Percentiles rank a stretch among this genome's conserved stretches.
These are phyloP conservation scores for Zea luxurians DNA, from an alignment of 176 grass and related monocot genomes.

Conservation along the genomic window DNA sequence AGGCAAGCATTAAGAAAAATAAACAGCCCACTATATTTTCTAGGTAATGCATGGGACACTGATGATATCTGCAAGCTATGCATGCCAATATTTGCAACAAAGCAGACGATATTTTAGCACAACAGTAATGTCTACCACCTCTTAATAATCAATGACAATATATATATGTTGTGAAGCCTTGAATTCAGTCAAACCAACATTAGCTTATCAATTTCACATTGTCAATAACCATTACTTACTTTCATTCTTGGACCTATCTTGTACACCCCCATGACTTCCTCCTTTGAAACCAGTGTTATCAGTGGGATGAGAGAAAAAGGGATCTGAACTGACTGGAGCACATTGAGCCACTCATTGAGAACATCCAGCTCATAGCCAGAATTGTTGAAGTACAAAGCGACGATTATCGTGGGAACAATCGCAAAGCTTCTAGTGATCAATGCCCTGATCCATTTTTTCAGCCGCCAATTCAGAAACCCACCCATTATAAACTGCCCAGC, in stretches of 20 bases:
- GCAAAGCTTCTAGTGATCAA: constrained; percentile 91
- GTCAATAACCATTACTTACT: constrained; percentile 41
- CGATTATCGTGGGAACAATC: constrained; percentile 79
- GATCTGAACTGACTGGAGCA: constrained; percentile 88
- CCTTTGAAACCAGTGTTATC: constrained; percentile 78
- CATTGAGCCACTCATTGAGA: constrained; percentile 94
- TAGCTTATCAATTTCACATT: background rate
- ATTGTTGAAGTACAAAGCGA: constrained; percentile 73
- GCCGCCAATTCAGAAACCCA: constrained; percentile 69
- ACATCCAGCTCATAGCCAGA: constrained; percentile 71
- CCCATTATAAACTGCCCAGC: constrained; percentile 98
- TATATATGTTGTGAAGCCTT: background rate
- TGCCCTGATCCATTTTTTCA: constrained; percentile 90
- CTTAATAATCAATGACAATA: constrained; percentile 11
- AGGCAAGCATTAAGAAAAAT: background rate
- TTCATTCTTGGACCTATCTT: constrained; percentile 63
- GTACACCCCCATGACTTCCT: constrained; percentile 82
- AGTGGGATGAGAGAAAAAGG: constrained; percentile 86
- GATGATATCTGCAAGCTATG: background rate
- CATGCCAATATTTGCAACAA: background rate
- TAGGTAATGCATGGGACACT: background rate
- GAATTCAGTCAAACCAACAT: background rate
- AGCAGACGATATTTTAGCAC: background rate
- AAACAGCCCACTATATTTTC: background rate
- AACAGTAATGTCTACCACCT: background rate